Base-by-base conservation (phyloP, 345 rosid genomes). In the Cardamine resedifolia region DNA sequence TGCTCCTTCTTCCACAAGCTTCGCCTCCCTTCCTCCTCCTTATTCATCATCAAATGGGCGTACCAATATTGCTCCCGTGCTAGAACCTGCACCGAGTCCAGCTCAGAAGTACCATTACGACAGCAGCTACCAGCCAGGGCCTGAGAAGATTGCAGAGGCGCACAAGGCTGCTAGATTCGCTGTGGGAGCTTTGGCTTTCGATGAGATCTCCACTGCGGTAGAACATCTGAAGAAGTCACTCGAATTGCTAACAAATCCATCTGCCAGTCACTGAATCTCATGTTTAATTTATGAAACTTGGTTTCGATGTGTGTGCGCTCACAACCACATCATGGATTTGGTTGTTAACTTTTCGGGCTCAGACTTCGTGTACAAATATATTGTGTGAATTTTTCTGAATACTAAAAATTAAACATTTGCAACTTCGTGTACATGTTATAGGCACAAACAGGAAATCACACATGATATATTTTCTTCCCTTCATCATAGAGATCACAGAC, bases 151-250 rank as follows among this genome's bases (percentile, higher is more conserved):
- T 5, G 85, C 88, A 0, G 98, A 90, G 78, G 99, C 99, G 55
- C 99, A 85, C 75, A 95, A 95, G 78, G 96, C 99, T 72, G 99
- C 99, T 2, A 85, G 96, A 81, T 91, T 95, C 72, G 99, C 99
- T 0, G 99, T 95, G 64, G 96, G 96, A 60, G 96, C 99, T 50
- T 77, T 95, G 78, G 99, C 97, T 50, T 95, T 95, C 36, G 99
- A 95, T 77, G 99, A 95, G 30, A 86, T 95, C 61, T 81, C 91
- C 6, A 74, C 89, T 66, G 99, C 97, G 9, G 95, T 94, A 20
- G 99, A 91, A 59, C 77, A 70, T 84, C 79, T 94, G 33, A 83
- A 18, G 79, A 89, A 94, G 66, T 85, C 99, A 19, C 97, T 94
- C 15, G 99, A 94, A 72, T 75, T 89, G 85, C 89, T 78, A 24